Evolutionary conservation across 2,329 filamentous ascomycete genomes (phyloP).

Genomic region (Ascosphaera aggregata): DNA sequence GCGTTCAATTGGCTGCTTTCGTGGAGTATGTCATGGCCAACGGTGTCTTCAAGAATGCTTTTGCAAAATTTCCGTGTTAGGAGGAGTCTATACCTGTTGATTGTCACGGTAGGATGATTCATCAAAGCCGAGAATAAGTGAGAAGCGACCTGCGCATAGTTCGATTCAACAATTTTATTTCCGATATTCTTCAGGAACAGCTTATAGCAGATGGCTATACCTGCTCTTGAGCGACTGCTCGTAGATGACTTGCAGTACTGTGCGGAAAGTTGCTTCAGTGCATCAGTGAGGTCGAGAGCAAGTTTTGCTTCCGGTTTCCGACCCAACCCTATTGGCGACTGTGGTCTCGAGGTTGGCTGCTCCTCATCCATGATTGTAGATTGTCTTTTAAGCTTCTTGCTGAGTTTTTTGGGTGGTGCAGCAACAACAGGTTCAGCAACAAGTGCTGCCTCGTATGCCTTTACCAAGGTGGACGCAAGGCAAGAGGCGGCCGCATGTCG

Average conservation of each 20-base stretch:
- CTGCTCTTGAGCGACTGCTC: slow-evolving; percentile 57
- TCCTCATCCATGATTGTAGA: slow-evolving; percentile 33
- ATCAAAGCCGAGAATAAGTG: slow-evolving; percentile 63
- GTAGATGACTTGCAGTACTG: slow-evolving; percentile 64
- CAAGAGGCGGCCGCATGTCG: slow-evolving; percentile 72
- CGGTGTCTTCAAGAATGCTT: slow-evolving; percentile 59
- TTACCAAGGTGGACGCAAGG: slow-evolving; percentile 60
- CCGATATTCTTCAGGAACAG: slow-evolving; percentile 57
- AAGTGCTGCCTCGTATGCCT: slow-evolving; percentile 46
- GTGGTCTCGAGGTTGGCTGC: slow-evolving; percentile 52
- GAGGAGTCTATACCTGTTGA: slow-evolving; percentile 72
- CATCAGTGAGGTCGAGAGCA: slow-evolving; percentile 49
- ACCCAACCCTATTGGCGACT: slow-evolving; percentile 16
- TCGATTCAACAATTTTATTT: slow-evolving; percentile 57
- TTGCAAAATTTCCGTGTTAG: slow-evolving; percentile 68
- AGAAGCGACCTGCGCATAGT: slow-evolving; percentile 60
- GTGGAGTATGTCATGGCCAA: slow-evolving; percentile 60
- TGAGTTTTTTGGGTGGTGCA: slow-evolving; percentile 43
- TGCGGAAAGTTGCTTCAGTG: slow-evolving; percentile 52
- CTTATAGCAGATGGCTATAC: slow-evolving; percentile 69
- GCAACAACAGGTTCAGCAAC: slow-evolving; percentile 24
- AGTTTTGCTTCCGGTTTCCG: slow-evolving; percentile 44
- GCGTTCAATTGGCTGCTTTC: slow-evolving; percentile 75
- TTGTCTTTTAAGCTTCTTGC: slow-evolving; percentile 46
- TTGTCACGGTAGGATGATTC: slow-evolving; percentile 47